Percentiles rank a stretch among this genome's conserved stretches.
Evolutionary conservation across 2,329 filamentous ascomycete genomes (phyloP).

Genomic region (Cercospora beticola): DNA sequence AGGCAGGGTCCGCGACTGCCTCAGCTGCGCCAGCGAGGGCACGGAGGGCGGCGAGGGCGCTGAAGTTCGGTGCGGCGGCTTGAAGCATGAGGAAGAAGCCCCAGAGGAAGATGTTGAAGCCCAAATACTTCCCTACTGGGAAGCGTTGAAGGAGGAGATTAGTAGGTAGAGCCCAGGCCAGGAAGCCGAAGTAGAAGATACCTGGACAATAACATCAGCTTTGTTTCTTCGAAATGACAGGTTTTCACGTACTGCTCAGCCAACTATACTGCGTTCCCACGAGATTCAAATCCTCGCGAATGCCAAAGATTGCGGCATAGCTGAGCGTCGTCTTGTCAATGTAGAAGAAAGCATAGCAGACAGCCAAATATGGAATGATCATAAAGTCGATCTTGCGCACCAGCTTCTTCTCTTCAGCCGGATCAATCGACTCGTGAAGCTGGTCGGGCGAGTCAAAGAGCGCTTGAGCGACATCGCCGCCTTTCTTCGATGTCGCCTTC

Average conservation of each 20-base stretch:
- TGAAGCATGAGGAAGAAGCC: constrained; percentile 44
- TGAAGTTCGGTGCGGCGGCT: constrained; percentile 47
- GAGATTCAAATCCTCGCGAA: constrained; percentile 58
- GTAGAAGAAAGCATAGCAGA: constrained; percentile 42
- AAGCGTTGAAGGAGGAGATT: constrained; percentile 55
- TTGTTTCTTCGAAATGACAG: constrained; percentile 27
- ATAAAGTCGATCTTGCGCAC: constrained; percentile 59
- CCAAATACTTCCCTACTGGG: constrained; percentile 53
- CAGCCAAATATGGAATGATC: constrained; percentile 53
- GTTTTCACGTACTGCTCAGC: constrained; percentile 35
- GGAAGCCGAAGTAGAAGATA: constrained; percentile 56
- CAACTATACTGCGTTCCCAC: constrained; percentile 60
- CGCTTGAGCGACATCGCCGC: constrained; percentile 51
- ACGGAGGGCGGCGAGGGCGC: constrained; percentile 56
- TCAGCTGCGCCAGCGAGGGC: constrained; percentile 59
- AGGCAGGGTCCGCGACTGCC: constrained; percentile 58
- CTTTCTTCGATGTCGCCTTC: constrained; percentile 32
- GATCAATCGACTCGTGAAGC: constrained; percentile 49
- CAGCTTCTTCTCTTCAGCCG: constrained; percentile 48
- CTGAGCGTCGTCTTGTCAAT: constrained; percentile 56
- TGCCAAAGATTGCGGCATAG: constrained; percentile 65
- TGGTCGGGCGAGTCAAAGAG: constrained; percentile 48
- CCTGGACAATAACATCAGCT: background rate
- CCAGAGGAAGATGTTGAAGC: constrained; percentile 60
- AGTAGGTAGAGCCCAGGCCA: constrained; percentile 56